Base-by-base conservation (phyloP, 164 flowering plant species). In the Sextonia rubra region DNA sequence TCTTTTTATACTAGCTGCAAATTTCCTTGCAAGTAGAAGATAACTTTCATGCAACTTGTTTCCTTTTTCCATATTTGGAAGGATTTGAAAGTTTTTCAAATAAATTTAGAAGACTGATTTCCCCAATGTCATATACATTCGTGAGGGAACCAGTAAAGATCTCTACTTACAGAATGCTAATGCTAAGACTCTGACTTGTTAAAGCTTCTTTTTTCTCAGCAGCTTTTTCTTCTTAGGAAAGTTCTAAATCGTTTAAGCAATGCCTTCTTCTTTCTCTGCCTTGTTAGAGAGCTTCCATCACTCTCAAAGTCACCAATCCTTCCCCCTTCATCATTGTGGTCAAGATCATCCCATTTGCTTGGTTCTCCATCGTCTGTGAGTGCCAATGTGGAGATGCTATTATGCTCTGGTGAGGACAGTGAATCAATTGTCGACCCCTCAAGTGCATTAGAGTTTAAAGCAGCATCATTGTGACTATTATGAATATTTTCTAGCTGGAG, bases 231-330 rank as follows among this genome's bases (percentile, higher is more conserved):
- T 71, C 76, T 81, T 29, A 92, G 20, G 32, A 94, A 78, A 48
- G 86, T 86, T 37, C 93, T 88, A 48, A 94, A 87, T 75, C 85
- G 83, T n/a, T 82, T 55, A 0, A 90, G 68, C 82, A 92, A 68
- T 4, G 92, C 86, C 68, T 64, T 91, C 83, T 81, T 88, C 78
- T 81, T 89, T 47, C 84, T 82, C 4, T 78, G 81, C 12, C 65
- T 62, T 20, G 26, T 29, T 22, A 66, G 56, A 1, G 82, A 78
- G 74, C 48, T 77, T 47, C 79, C 79, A 2, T 83, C 86, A 23
- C 44, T 69, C 2, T 86, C 91, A 30, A 66, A 14, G 64, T 86
- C 90, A 56, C 86, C 87, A 2, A 52, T 32, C 22, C 77, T 80
- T 30, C 37, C 11, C 1, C 74, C 85, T 22, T 37, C 44, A 37